Percentiles rank a stretch among this genome's conserved stretches.
Evolutionary conservation across 2,329 filamentous ascomycete species (phyloP).

Genomic region (Verticillium klebahnii): DNA sequence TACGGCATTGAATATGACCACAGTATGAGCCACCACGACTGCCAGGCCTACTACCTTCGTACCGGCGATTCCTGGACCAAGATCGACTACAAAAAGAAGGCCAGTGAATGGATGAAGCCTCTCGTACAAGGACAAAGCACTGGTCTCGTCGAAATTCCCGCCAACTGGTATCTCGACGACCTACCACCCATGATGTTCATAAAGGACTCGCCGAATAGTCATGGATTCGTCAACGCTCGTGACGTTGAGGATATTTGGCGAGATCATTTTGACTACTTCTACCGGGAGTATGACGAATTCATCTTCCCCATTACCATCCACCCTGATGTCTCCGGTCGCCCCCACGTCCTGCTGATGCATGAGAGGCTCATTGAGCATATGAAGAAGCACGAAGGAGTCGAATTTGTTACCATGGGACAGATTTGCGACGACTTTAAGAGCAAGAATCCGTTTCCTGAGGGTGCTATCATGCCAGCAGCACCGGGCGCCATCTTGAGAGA

Average conservation of each 20-base stretch:
- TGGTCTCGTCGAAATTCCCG: conserved; percentile 63
- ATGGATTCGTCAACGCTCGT: conserved; percentile 54
- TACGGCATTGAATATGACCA: conserved; percentile 70
- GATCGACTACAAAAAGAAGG: conserved; percentile 60
- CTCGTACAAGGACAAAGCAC: conserved; percentile 54
- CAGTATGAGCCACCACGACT: conserved; percentile 62
- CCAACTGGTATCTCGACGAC: conserved; percentile 61
- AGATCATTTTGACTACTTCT: conserved; percentile 69
- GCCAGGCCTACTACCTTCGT: conserved; percentile 58
- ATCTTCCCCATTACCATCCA: conserved; percentile 76
- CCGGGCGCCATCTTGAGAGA: conserved; percentile 22
- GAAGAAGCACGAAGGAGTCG: conserved; percentile 55
- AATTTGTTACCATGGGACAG: conserved; percentile 66
- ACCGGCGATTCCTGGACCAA: conserved; percentile 64
- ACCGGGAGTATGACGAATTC: conserved; percentile 72
- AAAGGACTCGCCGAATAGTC: conserved; percentile 59
- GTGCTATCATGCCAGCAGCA: conserved; percentile 56
- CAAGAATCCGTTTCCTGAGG: conserved; percentile 52
- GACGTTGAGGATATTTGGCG: conserved; percentile 62
- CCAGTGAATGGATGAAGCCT: conserved; percentile 64
- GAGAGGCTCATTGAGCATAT: conserved; percentile 67
- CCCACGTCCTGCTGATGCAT: conserved; percentile 70
- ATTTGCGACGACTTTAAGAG: conserved; percentile 71
- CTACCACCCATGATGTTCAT: conserved; percentile 70
- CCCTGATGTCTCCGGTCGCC: conserved; percentile 67